A percentile compares a stretch with the other conserved stretches of the same genome.
Evolutionary conservation across 805 yeast genomes (phyloP).

Genomic region (Saccharomyces eubayanus): DNA sequence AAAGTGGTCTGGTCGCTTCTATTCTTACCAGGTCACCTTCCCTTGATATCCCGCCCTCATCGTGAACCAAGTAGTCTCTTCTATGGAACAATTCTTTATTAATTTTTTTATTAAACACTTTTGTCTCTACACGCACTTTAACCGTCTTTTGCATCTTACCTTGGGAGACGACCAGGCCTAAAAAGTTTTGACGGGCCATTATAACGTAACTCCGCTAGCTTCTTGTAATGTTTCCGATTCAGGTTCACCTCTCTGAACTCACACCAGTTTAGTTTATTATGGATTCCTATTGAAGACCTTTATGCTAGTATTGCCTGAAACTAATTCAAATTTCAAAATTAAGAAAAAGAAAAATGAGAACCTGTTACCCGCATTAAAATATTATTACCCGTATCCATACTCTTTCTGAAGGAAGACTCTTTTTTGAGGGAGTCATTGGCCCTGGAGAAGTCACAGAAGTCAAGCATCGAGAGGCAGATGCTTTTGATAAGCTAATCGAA

Average conservation of each 20-base stretch:
- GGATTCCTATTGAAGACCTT: neutral
- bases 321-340: neutral
- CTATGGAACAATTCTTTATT: conserved; percentile 70
- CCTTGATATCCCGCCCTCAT: conserved; percentile 81
- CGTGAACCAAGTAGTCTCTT: conserved; percentile 86
- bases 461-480: neutral
- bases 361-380: neutral
- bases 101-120: conserved; percentile 59
- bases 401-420: neutral
- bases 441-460: neutral
- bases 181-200: conserved; percentile 85
- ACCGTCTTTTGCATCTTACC: conserved; percentile 95
- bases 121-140: conserved; percentile 79
- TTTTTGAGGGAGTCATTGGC: neutral
- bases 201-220: neutral
- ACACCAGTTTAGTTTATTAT: neutral
- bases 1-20: conserved; percentile 78
- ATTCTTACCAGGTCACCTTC: conserved; percentile 95
- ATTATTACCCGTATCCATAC: neutral
- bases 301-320: neutral
- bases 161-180: conserved; percentile 90
- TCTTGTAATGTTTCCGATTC: neutral
- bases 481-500: neutral
- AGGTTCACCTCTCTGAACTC: neutral
- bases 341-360: neutral